Evolutionary conservation across 73 alveolate genomes (phyloP).

Genomic region (Paramecium biaurelia): DNA sequence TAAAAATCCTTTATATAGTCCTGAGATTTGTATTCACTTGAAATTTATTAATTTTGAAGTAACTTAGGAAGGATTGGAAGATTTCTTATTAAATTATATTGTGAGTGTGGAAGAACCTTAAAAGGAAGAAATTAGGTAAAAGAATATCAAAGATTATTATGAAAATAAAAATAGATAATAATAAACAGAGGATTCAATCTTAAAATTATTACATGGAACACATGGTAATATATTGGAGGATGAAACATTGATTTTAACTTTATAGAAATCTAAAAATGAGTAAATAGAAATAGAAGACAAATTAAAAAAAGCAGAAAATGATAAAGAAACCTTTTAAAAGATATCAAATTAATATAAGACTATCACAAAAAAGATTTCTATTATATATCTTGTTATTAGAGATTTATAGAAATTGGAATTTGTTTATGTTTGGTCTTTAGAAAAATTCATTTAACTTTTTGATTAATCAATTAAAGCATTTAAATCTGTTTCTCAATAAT

Average conservation of each 20-base stretch:
- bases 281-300: conserved; percentile 73
- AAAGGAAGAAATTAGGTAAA: conserved; percentile 68
- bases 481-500: neutral
- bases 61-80: conserved; percentile 96
- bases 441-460: conserved; percentile 76
- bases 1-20: conserved; percentile 98
- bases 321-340: conserved; percentile 52
- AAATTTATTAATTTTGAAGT: conserved; percentile 98
- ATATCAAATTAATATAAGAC: conserved; percentile 70
- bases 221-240: conserved; percentile 77
- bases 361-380: conserved; percentile 85
- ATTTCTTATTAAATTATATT: conserved; percentile 58
- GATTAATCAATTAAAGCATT: conserved; percentile 70
- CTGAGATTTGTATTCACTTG: conserved; percentile 98
- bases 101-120: conserved; percentile 67
- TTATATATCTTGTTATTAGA: conserved; percentile 80
- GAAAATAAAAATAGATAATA: conserved; percentile 50
- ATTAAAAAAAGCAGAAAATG: conserved; percentile 68
- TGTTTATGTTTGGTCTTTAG: conserved; percentile 85
- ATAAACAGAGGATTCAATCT: conserved; percentile 59
- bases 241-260: conserved; percentile 90
- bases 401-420: conserved; percentile 83
- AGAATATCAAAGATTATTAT: conserved; percentile 69
- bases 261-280: conserved; percentile 81
- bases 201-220: conserved; percentile 51